Base-by-base conservation (phyloP, 2,329 filamentous ascomycete species). In the Fusarium sp. region DNA sequence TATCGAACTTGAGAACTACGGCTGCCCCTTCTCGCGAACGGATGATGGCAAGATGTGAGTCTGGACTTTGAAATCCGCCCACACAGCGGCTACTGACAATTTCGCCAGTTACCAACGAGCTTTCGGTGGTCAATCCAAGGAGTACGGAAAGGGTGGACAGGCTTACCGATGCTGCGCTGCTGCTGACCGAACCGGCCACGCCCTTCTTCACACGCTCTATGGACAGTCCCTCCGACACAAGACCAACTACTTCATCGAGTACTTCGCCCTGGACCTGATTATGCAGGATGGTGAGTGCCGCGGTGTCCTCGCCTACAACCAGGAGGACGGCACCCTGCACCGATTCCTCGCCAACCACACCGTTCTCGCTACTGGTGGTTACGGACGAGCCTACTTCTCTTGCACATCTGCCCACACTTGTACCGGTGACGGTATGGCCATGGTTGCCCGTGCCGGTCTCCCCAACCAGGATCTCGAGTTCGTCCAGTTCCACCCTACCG, bases 201-300 rank as follows among this genome's bases (percentile, higher is more conserved):
- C 96, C 80, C 93, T 99, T 77, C 91, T 99, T 59, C 96, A 99
- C 90, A 99, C 96, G 32, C 93, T 99, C 76, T 99, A 98, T 86
- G 96, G 96, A 80, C 96, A 98, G 87, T 98, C 95, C 61, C 90
- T 98, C 71, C 90, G 94, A 82, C 95, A 98, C 90, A 98, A 98
- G 89, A 98, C 96, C 82, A 98, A 98, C 89, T 99, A 98, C 90
- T 98, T 99, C 87, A 98, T 99, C 84, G 96, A 98, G 86, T 98
- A 95, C 89, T 99, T 98, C 84, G 96, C 95, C 79, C 90, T 97
- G 77, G 96, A 98, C 83, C 87, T 98, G 84, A 93, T 99, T 80
- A 98, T 98, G 96, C 93, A 98, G 86, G 94, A 97, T 80, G 96
- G 96, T 70, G 93, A 96, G 84, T 98, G 96, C 89, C 95, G 95